A percentile compares a stretch with the other conserved stretches of the same genome.
These are phyloP conservation scores for Hypoxylon sp. DNA, from an alignment of 2,329 filamentous ascomycete genomes.

Conservation along the genomic window DNA sequence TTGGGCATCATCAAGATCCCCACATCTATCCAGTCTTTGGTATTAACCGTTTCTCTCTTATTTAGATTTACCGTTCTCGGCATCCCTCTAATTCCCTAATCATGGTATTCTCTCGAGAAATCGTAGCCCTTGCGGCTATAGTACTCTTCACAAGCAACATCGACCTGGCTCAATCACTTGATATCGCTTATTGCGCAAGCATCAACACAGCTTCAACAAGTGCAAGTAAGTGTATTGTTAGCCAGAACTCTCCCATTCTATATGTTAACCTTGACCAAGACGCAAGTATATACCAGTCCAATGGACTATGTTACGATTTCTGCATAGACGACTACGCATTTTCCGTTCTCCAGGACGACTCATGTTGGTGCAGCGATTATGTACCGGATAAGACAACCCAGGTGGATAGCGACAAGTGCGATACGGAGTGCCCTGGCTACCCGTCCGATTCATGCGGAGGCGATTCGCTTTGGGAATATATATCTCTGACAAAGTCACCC, in stretches of 20 bases:
- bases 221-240: conserved; percentile 54
- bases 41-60: conserved; percentile 20
- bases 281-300: conserved; percentile 71
- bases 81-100: conserved; percentile 10
- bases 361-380: conserved; percentile 82
- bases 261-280: conserved; percentile 55
- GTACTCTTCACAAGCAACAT: conserved; percentile 40
- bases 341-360: conserved; percentile 72
- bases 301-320: conserved; percentile 73
- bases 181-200: conserved; percentile 59
- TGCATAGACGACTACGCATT: conserved; percentile 72
- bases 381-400: conserved; percentile 62
- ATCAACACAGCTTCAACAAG: conserved; percentile 59
- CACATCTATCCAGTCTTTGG: neutral
- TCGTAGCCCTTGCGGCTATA: conserved; percentile 40
- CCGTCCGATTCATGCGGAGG: conserved; percentile 74
- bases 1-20: conserved; percentile 16
- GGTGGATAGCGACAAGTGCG: conserved; percentile 62
- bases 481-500: conserved; percentile 64
- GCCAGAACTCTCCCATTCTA: conserved; percentile 28
- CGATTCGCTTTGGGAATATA: conserved; percentile 72
- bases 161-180: conserved; percentile 46
- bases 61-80: conserved; percentile 25
- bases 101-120: conserved; percentile 43
- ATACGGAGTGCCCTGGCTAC: conserved; percentile 74